Evolutionary conservation across 257 asterid genomes (phyloP).

Genomic region (Rehmannia glutinosa): DNA sequence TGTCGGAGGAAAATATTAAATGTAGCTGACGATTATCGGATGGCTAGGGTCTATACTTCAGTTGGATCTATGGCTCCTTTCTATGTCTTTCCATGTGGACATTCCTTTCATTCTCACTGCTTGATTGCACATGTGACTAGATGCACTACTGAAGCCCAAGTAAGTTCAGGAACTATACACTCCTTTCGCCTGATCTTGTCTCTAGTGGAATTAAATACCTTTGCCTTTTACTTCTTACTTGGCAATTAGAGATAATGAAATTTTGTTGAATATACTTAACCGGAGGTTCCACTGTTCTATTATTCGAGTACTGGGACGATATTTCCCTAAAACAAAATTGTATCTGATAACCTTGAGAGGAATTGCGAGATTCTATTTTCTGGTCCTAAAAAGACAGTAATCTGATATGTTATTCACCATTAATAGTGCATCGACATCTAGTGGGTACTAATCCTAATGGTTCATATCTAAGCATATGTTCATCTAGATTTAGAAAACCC

Average conservation of each 20-base stretch:
- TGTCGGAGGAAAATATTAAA: constrained; percentile 75
- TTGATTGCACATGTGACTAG: constrained; percentile 87
- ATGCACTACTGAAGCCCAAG: constrained; percentile 81
- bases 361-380: not conserved
- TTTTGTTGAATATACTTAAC: not conserved
- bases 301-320: not conserved
- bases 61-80: constrained; percentile 95
- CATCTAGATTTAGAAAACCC: too few species aligned
- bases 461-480: too few species aligned
- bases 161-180: constrained; percentile 39
- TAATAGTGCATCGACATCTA: not conserved
- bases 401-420: not conserved
- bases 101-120: constrained; percentile 91
- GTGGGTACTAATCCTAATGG: too few species aligned
- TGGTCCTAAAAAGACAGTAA: not conserved
- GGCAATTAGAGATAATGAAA: constrained; percentile 6
- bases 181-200: constrained; percentile 11
- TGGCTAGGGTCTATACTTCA: constrained; percentile 63
- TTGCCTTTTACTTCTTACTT: not conserved
- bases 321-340: not conserved
- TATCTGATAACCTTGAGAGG: not conserved
- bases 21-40: constrained; percentile 58
- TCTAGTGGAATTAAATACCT: not conserved
- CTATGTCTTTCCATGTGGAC: constrained; percentile 97
- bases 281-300: not conserved